phyloP scores from a whole-genome alignment of 106 monocot species.

The Alisma plantagoaquatica region DNA sequence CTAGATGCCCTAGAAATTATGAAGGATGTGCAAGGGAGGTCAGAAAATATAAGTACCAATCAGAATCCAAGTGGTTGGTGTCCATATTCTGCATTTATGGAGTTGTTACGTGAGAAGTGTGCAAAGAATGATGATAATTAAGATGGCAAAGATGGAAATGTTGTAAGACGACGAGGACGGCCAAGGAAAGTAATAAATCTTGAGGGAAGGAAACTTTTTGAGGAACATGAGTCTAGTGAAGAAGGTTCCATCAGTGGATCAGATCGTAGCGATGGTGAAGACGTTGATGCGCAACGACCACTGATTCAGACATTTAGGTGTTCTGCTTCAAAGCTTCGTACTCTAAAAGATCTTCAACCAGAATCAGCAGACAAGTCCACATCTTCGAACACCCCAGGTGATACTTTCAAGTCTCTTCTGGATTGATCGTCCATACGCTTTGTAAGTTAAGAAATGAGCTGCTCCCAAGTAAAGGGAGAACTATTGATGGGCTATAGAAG shows the following conservation, averaged over 20 bases:
- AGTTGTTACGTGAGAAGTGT: slow-evolving; percentile 59
- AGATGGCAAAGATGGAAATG: slow-evolving; percentile 62
- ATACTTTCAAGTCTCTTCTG: no score
- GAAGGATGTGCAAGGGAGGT: slow-evolving; percentile 73
- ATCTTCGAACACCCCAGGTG: slow-evolving; percentile 43
- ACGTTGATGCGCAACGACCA: slow-evolving; percentile 50
- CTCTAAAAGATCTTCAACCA: slow-evolving; percentile 38
- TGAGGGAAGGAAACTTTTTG: slow-evolving; percentile 78
- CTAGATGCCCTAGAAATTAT: slow-evolving; percentile 57
- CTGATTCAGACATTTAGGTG: slow-evolving; percentile 36
- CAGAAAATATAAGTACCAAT: slow-evolving; percentile 52
- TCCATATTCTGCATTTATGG: slow-evolving; percentile 62
- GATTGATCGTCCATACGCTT: no score
- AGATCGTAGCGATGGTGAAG: slow-evolving; percentile 47
- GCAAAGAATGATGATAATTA: slow-evolving; percentile 61
- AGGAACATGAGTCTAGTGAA: slow-evolving; percentile 55
- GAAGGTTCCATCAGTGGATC: slow-evolving; percentile 76
- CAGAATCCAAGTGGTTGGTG: slow-evolving; percentile 84
- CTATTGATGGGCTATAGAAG: no score
- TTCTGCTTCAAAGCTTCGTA: slow-evolving; percentile 65
- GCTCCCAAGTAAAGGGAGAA: no score
- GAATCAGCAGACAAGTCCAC: slow-evolving; percentile 25
- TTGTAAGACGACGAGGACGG: slow-evolving; percentile 64
- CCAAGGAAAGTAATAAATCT: slow-evolving; percentile 61
- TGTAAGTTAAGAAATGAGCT: no score